A percentile compares a stretch with the other conserved stretches of the same genome.
phyloP scores from a whole-genome alignment of 2,329 filamentous ascomycete species.

The Xylaria multiplex region DNA sequence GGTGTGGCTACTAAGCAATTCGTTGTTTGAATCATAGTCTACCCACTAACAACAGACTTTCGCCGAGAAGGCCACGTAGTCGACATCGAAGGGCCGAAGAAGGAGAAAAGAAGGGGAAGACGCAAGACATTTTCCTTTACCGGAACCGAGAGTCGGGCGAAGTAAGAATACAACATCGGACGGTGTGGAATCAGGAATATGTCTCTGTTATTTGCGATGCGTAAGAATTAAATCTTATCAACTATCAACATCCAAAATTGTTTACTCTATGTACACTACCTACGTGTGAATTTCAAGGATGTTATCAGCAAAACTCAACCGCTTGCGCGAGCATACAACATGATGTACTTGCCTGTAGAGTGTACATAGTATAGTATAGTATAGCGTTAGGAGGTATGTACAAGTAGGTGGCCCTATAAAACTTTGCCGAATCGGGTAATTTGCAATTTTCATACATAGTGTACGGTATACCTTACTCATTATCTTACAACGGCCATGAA shows the following conservation, averaged over 20 bases:
- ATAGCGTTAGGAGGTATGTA: too few relatives aligned
- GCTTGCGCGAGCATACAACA: too few relatives aligned
- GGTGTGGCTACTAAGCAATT: neutral
- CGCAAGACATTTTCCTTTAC: neutral
- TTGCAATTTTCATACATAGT: neutral
- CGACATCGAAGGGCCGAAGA: slow-evolving; percentile 1
- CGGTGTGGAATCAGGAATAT: neutral
- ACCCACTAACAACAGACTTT: slow-evolving; percentile 6
- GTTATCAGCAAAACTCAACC: slow-evolving; percentile 1
- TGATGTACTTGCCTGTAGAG: too few relatives aligned
- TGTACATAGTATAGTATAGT: neutral
- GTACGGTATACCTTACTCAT: neutral
- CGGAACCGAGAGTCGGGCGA: neutral
- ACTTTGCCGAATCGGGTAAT: slow-evolving; percentile 27
- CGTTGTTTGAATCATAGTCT: slow-evolving; percentile 16
- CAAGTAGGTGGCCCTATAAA: slow-evolving; percentile 1
- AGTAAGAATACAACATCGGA: neutral
- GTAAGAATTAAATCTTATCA: slow-evolving; percentile 7
- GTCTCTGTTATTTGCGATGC: neutral
- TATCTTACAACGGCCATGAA: neutral
- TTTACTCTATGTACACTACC: neutral
- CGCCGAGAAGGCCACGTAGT: slow-evolving; percentile 20
- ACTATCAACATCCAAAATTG: neutral
- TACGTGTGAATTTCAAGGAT: neutral
- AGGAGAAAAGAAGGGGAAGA: slow-evolving; percentile 2